Percentiles rank a stretch among this genome's conserved stretches.
Conservation (phyloP, 1,139 yeast species). For the Geotrichum macrosporum region DNA sequence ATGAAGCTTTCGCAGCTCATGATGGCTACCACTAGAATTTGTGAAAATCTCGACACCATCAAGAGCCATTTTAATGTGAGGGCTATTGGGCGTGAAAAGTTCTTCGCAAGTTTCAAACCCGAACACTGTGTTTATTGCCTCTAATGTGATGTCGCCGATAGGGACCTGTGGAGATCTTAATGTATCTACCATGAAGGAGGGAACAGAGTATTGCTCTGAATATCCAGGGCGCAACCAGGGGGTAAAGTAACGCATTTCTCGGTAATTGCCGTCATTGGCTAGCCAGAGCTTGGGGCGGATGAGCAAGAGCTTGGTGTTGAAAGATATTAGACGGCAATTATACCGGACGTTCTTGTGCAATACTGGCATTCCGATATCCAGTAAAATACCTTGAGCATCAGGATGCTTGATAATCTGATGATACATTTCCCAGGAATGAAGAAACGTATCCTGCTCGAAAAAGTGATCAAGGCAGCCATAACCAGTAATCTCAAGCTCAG, state of each 20-base stretch:
- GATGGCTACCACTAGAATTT: constrained; percentile 94
- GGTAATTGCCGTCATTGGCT: constrained; percentile 95
- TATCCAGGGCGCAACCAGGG: constrained; percentile 83
- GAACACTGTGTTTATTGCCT: constrained; percentile 76
- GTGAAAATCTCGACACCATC: constrained; percentile 97
- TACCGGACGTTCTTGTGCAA: constrained; percentile 81
- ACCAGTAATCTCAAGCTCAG: constrained; percentile 91
- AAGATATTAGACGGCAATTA: constrained; percentile 82
- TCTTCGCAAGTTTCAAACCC: constrained; percentile 99
- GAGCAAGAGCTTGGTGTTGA: constrained; percentile 69
- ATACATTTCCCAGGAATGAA: constrained; percentile 94
- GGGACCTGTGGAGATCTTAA: constrained; percentile 50
- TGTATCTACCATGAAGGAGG: constrained; percentile 55
- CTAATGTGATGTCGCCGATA: constrained; percentile 86
- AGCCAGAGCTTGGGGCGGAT: constrained; percentile 89
- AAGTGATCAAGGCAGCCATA: constrained; percentile 93
- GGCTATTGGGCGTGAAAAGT: constrained; percentile 90
- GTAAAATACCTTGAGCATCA: constrained; percentile 66
- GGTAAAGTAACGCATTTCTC: constrained; percentile 95
- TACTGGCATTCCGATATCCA: constrained; percentile 94
- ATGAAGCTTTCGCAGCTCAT: constrained; percentile 83
- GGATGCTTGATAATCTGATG: constrained; percentile 63
- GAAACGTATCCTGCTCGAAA: constrained; percentile 78
- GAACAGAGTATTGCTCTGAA: constrained; percentile 68
- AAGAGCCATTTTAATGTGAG: constrained; percentile 84